Evolutionary conservation across 1,139 yeast species (phyloP), one percentile per base, ranked within the genome.

Genomic region (Eremothecium cymbalariae): DNA sequence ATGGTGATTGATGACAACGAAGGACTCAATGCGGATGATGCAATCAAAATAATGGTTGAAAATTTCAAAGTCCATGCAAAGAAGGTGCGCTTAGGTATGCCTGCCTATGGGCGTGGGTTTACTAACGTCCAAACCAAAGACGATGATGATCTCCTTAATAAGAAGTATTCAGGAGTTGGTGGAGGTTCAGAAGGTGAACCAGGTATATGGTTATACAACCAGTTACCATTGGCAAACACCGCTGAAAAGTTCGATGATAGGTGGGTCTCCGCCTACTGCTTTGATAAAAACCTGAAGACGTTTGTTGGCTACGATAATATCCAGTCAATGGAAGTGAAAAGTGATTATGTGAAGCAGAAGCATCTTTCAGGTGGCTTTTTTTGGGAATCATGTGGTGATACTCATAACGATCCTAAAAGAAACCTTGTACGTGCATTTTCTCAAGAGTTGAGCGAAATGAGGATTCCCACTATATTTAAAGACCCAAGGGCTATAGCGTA

Each of bases 321-420:
- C 0, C 63, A 65, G 8, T 68, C 80, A 1, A 72, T 72, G 1
- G 50, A 57, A 7, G 51, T 54, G 18, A 90, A 90, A 53, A 88
- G 86, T 0, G 51, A 62, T 19, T 86, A 73, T 47, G 73, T 78
- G 6, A 47, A 44, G 18, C 50, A 59, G 30, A 60, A 64, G 5
- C 50, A 62, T 0, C 62, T 85, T 7, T 94, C 79, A 0, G 97
- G 97, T 1, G 95, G 84, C 0, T 77, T 90, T 76, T 86, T 85
- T 79, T 90, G 97, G 97, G 95, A 86, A 50, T 79, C 94, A 0
- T 68, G 78, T 36, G 95, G 94, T 1, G 95, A 85, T 50, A 42
- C 51, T 2, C 51, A 55, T 28, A 25, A 37, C 1, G 50, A 60
- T 19, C 46, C 50, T 2, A 41, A 52, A 0, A 50, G 63, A 26